Conservation (phyloP, 2,329 filamentous ascomycete species). For the Sphaerulina vaccinii region DNA sequence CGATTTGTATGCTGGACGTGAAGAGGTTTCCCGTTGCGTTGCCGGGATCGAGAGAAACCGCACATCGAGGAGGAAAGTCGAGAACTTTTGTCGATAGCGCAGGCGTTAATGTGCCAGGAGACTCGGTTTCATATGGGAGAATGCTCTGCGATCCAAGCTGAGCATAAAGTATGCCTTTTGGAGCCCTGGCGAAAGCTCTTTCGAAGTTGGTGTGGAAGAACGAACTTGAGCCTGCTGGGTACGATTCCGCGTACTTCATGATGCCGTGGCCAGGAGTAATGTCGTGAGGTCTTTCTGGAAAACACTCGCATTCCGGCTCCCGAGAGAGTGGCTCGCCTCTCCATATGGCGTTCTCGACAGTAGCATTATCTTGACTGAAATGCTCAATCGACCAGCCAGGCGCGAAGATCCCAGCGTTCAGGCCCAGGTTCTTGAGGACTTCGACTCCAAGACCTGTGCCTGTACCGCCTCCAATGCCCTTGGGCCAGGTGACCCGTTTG, state of each 20-base stretch:
- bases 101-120: background rate
- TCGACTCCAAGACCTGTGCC: constrained; percentile 43
- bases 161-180: background rate
- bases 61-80: background rate
- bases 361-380: constrained; percentile 35
- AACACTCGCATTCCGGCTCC: constrained; percentile 33
- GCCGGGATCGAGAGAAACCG: background rate
- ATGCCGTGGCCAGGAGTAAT: constrained; percentile 34
- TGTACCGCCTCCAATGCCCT: constrained; percentile 42
- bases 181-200: constrained; percentile 30
- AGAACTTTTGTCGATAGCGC: background rate
- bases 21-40: background rate
- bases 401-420: constrained; percentile 46
- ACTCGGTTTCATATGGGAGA: background rate
- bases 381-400: constrained; percentile 51
- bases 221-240: constrained; percentile 23
- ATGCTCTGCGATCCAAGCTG: background rate
- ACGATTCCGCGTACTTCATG: constrained; percentile 32
- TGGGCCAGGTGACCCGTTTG: constrained; percentile 40
- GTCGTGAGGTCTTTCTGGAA: constrained; percentile 7
- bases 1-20: background rate
- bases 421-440: constrained; percentile 37
- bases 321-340: constrained; percentile 33
- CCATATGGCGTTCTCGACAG: constrained; percentile 40
- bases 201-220: constrained; percentile 44